Conservation (phyloP, 202 grass and related monocot species). For the Schoenoplectus tabernaemontani region DNA sequence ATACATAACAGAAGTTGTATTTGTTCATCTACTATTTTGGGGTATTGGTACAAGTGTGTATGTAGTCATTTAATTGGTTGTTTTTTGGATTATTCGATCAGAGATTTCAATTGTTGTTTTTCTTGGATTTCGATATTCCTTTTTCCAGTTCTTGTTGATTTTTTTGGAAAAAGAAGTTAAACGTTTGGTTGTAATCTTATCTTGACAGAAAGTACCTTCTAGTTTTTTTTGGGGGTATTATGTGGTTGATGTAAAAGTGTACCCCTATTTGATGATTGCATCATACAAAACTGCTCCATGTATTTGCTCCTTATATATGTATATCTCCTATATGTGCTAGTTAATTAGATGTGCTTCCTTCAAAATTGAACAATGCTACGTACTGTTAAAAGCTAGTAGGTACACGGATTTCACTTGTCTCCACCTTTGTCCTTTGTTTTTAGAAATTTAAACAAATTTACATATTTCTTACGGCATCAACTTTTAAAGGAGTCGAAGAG, state of each 20-base stretch:
- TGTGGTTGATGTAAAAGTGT: background rate
- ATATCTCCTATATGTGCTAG: background rate
- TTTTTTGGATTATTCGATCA: constrained; percentile 10
- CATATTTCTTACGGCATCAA: background rate
- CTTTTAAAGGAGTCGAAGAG: background rate
- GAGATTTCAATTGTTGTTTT: background rate
- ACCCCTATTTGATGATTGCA: background rate
- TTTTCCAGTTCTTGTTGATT: background rate
- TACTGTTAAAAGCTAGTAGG: too few species aligned
- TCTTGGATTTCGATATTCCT: too few species aligned
- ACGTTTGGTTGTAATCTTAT: constrained; percentile 4
- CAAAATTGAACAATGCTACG: too few species aligned
- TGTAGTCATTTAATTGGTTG: constrained; percentile 7
- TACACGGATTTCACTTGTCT: too few species aligned
- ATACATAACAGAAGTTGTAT: constrained; percentile 10
- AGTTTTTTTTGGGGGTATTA: background rate
- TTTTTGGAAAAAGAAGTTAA: background rate
- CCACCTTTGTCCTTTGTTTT: too few species aligned
- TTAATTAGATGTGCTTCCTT: background rate
- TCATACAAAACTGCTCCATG: too few species aligned
- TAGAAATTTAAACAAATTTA: too few species aligned
- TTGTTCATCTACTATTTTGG: constrained; percentile 13
- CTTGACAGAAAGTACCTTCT: background rate
- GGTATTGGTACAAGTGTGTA: background rate
- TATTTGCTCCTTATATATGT: background rate